Base-by-base conservation (phyloP, 768 basidiomycete species). In the Xanthoconium purpureum region DNA sequence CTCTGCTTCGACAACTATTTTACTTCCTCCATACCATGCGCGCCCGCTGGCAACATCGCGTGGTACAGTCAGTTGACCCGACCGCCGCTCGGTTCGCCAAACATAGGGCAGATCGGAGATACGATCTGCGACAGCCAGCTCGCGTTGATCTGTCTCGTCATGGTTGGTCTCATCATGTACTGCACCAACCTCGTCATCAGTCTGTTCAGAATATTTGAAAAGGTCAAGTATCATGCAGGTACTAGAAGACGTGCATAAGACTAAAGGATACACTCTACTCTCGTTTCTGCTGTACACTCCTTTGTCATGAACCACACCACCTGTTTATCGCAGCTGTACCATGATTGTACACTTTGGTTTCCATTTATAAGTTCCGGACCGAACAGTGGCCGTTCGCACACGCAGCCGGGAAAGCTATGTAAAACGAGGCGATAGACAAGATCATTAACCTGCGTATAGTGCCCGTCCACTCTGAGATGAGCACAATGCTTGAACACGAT, bases 1-100 rank as follows among this genome's bases (percentile, higher is more conserved):
- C 85, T 95, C 51, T 85, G 83, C 59, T 92, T 95, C 73, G 91
- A 95, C 78, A 92, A 96, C 67, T 93, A 87, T 72, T 93, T 94
- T 75, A 94, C 92, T 6, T 90, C 91, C 4, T 75, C 84, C 24
- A 81, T 95, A 45, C 86, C 89, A 33, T 96, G 94, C 63, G 82
- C 88, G 0, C 76, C 85, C 4, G 63, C 73, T 5, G 78, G 80
- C 18, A 75, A 73, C 38, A 84, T 78, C 15, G 77, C 84, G 18
- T 94, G 91, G 91, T 94, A 92, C 69, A 86, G 82, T 66, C 63
- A 83, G 52, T 68, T 91, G 10, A 77, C 82, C n/a, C 80, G 82
- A 20, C 56, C 73, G 8, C 60, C 68, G 37, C 59, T 75, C 46
- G 40, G 40, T 12, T 53, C 50, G 12, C 28, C 50, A 12, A 62